Evolutionary conservation across 139 green algal species (phyloP), one percentile per base, ranked within the genome.

Genomic region (Klebsormidium nitens): DNA sequence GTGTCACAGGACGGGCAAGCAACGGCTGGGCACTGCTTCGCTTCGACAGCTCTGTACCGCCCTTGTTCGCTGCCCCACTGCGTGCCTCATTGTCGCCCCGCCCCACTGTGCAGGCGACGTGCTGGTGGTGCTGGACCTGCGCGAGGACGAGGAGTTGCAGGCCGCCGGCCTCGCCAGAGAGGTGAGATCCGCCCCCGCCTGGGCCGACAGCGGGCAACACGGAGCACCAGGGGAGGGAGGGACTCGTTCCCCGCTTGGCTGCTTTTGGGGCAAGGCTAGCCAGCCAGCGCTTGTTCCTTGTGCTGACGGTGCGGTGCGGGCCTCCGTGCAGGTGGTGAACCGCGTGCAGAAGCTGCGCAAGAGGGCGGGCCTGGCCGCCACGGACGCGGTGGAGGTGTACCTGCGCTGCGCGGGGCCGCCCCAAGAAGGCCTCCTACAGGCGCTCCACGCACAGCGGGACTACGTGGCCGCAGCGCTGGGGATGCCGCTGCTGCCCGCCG

Each of bases 341-440:
- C 82, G 92, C 38, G 89, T 95, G 66, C 93, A 98, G 84, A 95
- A 96, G 76, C 80, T 97, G 48, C 81, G 93, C 11, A 98, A 98
- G 83, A 85, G 87, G 44, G 85, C 87, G 2, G 91, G 90, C n/a
- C 64, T 79, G 34, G 39, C 59, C n/a, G 32, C 71, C 0, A 66
- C 52, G 6, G 71, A 79, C 63, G 5, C n/a, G 3, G 70, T 82
- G 32, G 72, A 69, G 36, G 34, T 79, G 3, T 79, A 76, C 46
- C 67, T 46, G 32, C 34, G 6, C 38, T 70, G 36, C 59, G 49
- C 2, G 48, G 0, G 37, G 26, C 6, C 5, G 67, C 3, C n/a
- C 19, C 23, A 5, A 29, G 5, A 0, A 2, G 49, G 59, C 19
- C 26, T 17, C 17, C 38, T 23, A 5, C 11, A 5, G 11, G 62